A percentile compares a stretch with the other conserved stretches of the same genome.
These are phyloP conservation scores for Castanea crenata DNA, from an alignment of 306 rosid species.

Conservation along the genomic window DNA sequence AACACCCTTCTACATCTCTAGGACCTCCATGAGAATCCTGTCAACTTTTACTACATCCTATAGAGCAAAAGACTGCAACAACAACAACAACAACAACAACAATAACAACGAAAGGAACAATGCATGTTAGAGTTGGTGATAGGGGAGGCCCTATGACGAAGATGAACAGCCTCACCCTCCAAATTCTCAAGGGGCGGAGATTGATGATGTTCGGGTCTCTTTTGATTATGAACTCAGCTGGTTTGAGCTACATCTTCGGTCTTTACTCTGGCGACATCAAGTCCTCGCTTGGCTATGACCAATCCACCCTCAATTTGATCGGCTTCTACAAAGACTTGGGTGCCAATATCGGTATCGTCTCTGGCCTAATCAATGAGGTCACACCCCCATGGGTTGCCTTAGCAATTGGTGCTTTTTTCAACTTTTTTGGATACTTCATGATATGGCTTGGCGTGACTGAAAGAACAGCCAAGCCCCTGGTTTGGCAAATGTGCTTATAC, in stretches of 20 bases:
- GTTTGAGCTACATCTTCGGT: conserved; percentile 83
- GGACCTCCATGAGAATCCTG: too few species aligned
- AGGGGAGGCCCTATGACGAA: conserved; percentile 13
- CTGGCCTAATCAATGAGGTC: conserved; percentile 77
- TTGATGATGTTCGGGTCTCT: conserved; percentile 72
- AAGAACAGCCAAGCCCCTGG: conserved; percentile 31
- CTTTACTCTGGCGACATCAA: conserved; percentile 70
- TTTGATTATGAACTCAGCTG: conserved; percentile 71
- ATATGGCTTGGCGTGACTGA: conserved; percentile 48
- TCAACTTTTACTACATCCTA: too few species aligned
- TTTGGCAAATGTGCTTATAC: conserved; percentile 55
- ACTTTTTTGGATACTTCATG: conserved; percentile 58
- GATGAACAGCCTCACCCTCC: conserved; percentile 29
- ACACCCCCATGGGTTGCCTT: conserved; percentile 61
- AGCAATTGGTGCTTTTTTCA: conserved; percentile 32
- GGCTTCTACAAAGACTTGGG: conserved; percentile 92
- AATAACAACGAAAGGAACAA: not conserved
- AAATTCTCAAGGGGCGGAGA: conserved; percentile 68
- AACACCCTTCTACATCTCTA: too few species aligned
- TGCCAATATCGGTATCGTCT: conserved; percentile 59
- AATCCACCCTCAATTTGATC: conserved; percentile 67
- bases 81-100: too few species aligned
- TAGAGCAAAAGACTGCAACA: too few species aligned
- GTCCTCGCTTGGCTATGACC: conserved; percentile 61
- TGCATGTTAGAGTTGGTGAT: not conserved